A percentile compares a stretch with the other conserved stretches of the same genome.
Evolutionary conservation across 768 basidiomycete species (phyloP).

Genomic region (Cubamyces sp.): DNA sequence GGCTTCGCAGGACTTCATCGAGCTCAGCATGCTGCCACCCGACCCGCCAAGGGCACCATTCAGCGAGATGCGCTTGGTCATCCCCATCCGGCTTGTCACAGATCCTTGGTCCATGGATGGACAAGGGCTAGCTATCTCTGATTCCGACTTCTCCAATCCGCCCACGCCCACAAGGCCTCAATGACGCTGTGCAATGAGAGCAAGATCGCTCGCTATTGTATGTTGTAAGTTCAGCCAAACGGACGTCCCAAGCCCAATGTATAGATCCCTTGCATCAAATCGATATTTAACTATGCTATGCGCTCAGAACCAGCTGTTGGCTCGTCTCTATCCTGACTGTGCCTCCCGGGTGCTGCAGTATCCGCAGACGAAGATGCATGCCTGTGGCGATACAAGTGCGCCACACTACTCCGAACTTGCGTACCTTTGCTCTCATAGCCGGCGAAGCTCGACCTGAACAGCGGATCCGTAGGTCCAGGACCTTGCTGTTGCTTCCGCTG

Average conservation of each 20-base stretch:
- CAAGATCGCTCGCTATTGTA: background rate
- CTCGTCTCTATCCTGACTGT: too few relatives aligned
- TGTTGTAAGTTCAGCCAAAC: background rate
- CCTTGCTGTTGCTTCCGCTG: slow-evolving; percentile 5
- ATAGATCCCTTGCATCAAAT: too few relatives aligned
- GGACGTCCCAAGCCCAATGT: too few relatives aligned
- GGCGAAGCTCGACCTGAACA: too few relatives aligned
- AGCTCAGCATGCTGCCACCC: slow-evolving; percentile 62
- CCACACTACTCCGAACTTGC: too few relatives aligned
- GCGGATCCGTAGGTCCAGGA: background rate
- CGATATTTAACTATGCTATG: too few relatives aligned
- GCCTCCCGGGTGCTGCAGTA: too few relatives aligned
- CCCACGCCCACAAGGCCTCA: slow-evolving; percentile 3
- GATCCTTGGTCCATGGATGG: slow-evolving; percentile 55
- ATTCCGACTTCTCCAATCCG: slow-evolving; percentile 11
- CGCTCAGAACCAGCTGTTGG: too few relatives aligned
- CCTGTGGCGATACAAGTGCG: too few relatives aligned
- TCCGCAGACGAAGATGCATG: too few relatives aligned
- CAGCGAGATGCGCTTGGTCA: slow-evolving; percentile 57
- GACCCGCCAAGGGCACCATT: slow-evolving; percentile 60
- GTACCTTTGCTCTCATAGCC: too few relatives aligned
- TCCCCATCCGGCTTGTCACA: slow-evolving; percentile 70
- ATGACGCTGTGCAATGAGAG: background rate
- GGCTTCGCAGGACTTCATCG: slow-evolving; percentile 60
- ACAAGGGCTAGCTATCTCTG: slow-evolving; percentile 19